These are phyloP conservation scores for Neopestalotiopsis sp. DNA, from an alignment of 2,329 filamentous ascomycete genomes.

Conservation along the genomic window DNA sequence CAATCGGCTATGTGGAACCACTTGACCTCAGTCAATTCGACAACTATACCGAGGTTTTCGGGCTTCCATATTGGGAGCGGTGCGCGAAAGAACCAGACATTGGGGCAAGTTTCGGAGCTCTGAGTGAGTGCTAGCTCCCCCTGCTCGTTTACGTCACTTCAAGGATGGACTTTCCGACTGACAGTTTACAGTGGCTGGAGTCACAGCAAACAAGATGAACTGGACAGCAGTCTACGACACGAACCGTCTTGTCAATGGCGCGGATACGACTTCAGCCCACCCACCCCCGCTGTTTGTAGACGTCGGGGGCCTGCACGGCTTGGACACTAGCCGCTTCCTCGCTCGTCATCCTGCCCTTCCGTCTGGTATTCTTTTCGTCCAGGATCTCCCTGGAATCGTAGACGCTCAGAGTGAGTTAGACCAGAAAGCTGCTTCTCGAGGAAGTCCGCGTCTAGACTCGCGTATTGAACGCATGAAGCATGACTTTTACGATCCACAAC, in stretches of 20 bases:
- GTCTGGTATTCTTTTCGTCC: conserved; percentile 41
- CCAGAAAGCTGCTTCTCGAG: neutral
- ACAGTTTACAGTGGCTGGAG: conserved; percentile 23
- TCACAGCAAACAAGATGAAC: conserved; percentile 26
- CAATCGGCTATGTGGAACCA: conserved; percentile 30
- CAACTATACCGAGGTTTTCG: conserved; percentile 28
- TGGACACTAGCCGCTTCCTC: conserved; percentile 41
- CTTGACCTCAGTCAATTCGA: conserved; percentile 24
- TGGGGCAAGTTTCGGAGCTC: conserved; percentile 31
- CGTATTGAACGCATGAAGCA: conserved; percentile 34
- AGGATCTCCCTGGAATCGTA: conserved; percentile 43
- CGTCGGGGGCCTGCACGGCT: conserved; percentile 46
- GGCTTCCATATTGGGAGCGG: conserved; percentile 30
- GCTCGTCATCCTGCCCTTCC: conserved; percentile 37
- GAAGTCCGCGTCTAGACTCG: conserved; percentile 15
- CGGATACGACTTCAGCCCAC: conserved; percentile 31
- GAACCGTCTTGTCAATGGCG: conserved; percentile 26
- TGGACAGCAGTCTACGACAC: conserved; percentile 36
- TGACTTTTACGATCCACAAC: conserved; percentile 40
- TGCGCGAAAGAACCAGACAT: conserved; percentile 25
- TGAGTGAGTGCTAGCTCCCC: conserved; percentile 10
- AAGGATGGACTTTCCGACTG: neutral
- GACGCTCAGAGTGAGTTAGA: conserved; percentile 2
- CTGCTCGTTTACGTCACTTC: no score
- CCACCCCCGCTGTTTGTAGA: conserved; percentile 42